Percentiles rank a stretch among this genome's conserved stretches.
Evolutionary conservation across 345 rosid genomes (phyloP).

Genomic region (Gossypium anomalum): DNA sequence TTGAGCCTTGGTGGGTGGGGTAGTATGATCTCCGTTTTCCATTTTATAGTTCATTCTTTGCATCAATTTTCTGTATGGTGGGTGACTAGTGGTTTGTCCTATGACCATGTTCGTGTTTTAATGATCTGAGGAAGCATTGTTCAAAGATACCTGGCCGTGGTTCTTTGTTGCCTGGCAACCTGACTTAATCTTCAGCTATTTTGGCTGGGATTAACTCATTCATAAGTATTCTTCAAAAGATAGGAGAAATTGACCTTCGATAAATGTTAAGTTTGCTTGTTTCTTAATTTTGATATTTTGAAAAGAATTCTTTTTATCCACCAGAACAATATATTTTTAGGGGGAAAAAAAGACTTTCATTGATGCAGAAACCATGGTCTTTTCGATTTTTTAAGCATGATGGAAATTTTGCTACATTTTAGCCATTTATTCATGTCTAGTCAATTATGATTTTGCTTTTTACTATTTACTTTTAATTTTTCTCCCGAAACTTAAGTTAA

Average conservation of each 20-base stretch:
- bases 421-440: neutral
- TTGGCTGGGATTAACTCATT: neutral
- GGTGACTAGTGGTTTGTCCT: neutral
- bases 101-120: neutral
- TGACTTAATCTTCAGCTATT: neutral
- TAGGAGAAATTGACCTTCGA: neutral
- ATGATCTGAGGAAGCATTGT: neutral
- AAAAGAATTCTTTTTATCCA: neutral
- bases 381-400: neutral
- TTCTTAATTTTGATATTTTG: constrained; percentile 5
- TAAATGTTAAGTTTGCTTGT: neutral
- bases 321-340: neutral
- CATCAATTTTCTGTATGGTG: neutral
- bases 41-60: neutral
- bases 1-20: neutral
- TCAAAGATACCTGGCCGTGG: neutral
- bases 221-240: neutral
- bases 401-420: neutral
- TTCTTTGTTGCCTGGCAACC: neutral
- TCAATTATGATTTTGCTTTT: neutral
- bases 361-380: neutral
- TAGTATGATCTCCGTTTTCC: neutral
- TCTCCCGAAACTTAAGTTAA: neutral
- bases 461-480: neutral
- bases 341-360: neutral